Conservation (phyloP, 768 basidiomycete genomes). For the Lactarius psammicola region DNA sequence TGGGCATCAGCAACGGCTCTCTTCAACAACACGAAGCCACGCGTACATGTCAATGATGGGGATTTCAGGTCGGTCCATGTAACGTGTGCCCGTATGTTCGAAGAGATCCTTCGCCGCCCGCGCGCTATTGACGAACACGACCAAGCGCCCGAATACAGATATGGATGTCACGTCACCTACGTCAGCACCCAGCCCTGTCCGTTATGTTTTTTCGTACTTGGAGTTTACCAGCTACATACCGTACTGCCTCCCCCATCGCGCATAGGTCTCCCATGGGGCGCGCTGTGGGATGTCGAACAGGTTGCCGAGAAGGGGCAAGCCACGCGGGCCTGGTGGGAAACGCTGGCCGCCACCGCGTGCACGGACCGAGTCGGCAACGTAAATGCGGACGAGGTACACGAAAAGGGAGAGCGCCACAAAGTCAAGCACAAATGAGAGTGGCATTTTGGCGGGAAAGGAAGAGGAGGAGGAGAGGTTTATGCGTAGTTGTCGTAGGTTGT, state of each 20-base stretch:
- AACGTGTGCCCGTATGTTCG: slow-evolving; percentile 10
- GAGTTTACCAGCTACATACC: neutral
- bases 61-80: slow-evolving; percentile 13
- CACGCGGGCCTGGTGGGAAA: slow-evolving; percentile 10
- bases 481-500: neutral
- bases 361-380: neutral
- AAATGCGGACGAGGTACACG: neutral
- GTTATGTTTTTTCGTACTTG: neutral
- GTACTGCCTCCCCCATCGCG: slow-evolving; percentile 14
- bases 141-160: slow-evolving; percentile 13
- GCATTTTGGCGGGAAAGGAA: neutral
- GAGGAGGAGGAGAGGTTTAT: too few relatives aligned
- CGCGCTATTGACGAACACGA: slow-evolving; percentile 21
- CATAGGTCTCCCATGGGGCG: slow-evolving; percentile 14
- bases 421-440: neutral
- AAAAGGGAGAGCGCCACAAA: neutral
- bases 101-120: slow-evolving; percentile 15
- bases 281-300: slow-evolving; percentile 14
- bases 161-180: slow-evolving; percentile 21
- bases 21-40: neutral
- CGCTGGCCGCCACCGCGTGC: neutral
- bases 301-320: slow-evolving; percentile 14
- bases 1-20: neutral
- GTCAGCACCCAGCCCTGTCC: neutral
- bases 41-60: slow-evolving; percentile 18